Evolutionary conservation across 2,329 filamentous ascomycete species (phyloP).

Genomic region (Parascedosporium putredinis): DNA sequence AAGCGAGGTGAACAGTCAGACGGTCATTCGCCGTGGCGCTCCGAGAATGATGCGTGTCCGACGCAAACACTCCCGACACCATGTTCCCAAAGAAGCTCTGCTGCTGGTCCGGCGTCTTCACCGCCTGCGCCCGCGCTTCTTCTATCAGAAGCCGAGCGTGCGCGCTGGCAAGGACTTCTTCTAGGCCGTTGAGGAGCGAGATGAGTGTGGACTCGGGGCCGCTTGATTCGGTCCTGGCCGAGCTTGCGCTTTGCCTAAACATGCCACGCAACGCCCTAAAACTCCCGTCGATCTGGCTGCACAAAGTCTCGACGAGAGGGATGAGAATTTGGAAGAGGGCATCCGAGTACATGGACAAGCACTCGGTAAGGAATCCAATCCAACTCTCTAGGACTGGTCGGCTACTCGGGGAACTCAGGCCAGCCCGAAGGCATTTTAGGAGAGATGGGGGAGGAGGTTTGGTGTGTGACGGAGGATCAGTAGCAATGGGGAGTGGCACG

Average conservation of each 20-base stretch:
- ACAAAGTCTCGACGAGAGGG: constrained; percentile 83
- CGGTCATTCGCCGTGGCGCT: constrained; percentile 85
- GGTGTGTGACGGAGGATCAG: constrained; percentile 26
- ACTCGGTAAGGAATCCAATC: constrained; percentile 75
- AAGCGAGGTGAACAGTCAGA: constrained; percentile 86
- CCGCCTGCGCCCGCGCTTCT: constrained; percentile 55
- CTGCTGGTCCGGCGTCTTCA: constrained; percentile 71
- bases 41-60: constrained; percentile 65
- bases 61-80: constrained; percentile 80
- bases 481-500: neutral
- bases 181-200: constrained; percentile 82
- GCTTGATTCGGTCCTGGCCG: constrained; percentile 4
- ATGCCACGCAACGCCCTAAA: constrained; percentile 61
- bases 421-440: constrained; percentile 75
- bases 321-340: constrained; percentile 85
- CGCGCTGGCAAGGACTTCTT: constrained; percentile 77
- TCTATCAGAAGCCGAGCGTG: constrained; percentile 74
- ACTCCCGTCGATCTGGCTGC: constrained; percentile 60
- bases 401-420: constrained; percentile 64
- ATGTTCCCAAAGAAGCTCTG: constrained; percentile 91
- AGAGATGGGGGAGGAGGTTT: constrained; percentile 44
- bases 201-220: constrained; percentile 63
- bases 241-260: constrained; percentile 34
- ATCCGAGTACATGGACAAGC: constrained; percentile 72
- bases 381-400: constrained; percentile 79